Conservation (phyloP, 371 early-diverging fungal species). For the Sporodiniella umbellata region DNA sequence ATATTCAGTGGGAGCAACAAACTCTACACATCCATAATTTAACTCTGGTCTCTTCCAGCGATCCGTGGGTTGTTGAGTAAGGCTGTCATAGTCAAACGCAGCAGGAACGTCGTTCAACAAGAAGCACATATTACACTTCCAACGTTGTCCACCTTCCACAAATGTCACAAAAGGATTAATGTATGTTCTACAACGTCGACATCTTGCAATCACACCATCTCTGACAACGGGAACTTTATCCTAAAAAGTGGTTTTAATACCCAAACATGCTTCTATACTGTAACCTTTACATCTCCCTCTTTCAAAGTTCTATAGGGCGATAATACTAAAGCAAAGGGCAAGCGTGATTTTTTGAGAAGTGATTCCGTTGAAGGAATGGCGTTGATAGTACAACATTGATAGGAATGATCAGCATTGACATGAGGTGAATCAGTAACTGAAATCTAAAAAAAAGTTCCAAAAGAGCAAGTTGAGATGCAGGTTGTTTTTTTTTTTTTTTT, state of each 20-base stretch:
- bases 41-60: slow-evolving; percentile 87
- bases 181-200: slow-evolving; percentile 93
- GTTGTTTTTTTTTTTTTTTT: neutral
- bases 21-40: slow-evolving; percentile 89
- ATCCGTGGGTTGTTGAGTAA: slow-evolving; percentile 77
- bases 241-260: slow-evolving; percentile 17
- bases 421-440: slow-evolving; percentile 67
- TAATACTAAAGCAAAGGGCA: slow-evolving; percentile 87
- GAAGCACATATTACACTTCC: slow-evolving; percentile 96
- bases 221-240: slow-evolving; percentile 80
- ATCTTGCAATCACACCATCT: slow-evolving; percentile 86
- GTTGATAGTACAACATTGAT: slow-evolving; percentile 87
- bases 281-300: slow-evolving; percentile 46
- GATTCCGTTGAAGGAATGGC: slow-evolving; percentile 81
- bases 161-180: slow-evolving; percentile 95
- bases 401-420: slow-evolving; percentile 70
- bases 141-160: slow-evolving; percentile 89
- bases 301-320: slow-evolving; percentile 76
- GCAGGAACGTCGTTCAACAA: slow-evolving; percentile 88
- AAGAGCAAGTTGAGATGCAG: neutral
- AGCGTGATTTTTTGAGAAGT: slow-evolving; percentile 76
- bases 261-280: neutral
- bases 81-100: slow-evolving; percentile 87
- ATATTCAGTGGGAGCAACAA: slow-evolving; percentile 76
- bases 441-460: slow-evolving; percentile 29